Evolutionary conservation across 2,329 filamentous ascomycete genomes (phyloP).

Genomic region (Lasiodiplodia hormozganensis): DNA sequence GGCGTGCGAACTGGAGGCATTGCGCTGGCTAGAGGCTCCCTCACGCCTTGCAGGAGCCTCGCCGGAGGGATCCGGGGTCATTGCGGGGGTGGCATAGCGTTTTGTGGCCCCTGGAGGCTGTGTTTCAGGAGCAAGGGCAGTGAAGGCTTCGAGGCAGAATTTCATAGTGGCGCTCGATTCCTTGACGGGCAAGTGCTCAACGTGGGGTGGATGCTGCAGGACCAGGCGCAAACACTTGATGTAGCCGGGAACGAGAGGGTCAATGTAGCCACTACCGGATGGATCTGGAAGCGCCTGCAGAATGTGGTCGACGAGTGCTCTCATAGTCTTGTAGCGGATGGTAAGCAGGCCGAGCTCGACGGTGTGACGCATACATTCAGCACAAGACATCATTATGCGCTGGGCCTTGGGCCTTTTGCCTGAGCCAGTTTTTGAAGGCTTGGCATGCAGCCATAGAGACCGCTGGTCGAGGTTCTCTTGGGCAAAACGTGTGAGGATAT

Average conservation of each 20-base stretch:
- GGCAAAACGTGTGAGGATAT: not conserved
- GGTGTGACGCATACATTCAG: conserved; percentile 73
- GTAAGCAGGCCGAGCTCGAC: conserved; percentile 72
- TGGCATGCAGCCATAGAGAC: not conserved
- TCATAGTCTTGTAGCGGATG: conserved; percentile 78
- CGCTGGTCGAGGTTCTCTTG: not conserved
- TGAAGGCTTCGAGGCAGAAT: conserved; percentile 73
- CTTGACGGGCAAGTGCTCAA: conserved; percentile 75
- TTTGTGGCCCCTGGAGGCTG: conserved; percentile 38
- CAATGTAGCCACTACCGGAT: conserved; percentile 66
- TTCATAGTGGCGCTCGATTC: conserved; percentile 73
- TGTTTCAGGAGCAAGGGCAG: conserved; percentile 37
- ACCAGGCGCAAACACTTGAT: conserved; percentile 75
- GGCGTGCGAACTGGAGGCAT: conserved; percentile 32
- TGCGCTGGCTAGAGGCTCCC: conserved; percentile 2
- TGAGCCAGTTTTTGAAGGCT: conserved; percentile 16
- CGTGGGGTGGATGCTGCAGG: conserved; percentile 75
- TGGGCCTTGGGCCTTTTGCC: conserved; percentile 31
- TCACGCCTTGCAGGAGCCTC: conserved; percentile 33
- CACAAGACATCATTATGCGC: conserved; percentile 70
- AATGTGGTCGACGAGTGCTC: conserved; percentile 81
- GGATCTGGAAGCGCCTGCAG: conserved; percentile 72
- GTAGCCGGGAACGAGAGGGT: conserved; percentile 77
- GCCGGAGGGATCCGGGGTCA: conserved; percentile 36
- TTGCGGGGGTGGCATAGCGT: conserved; percentile 29